phyloP scores from a whole-genome alignment of 2,329 filamentous ascomycete genomes.

The Aspergillus neoniger region DNA sequence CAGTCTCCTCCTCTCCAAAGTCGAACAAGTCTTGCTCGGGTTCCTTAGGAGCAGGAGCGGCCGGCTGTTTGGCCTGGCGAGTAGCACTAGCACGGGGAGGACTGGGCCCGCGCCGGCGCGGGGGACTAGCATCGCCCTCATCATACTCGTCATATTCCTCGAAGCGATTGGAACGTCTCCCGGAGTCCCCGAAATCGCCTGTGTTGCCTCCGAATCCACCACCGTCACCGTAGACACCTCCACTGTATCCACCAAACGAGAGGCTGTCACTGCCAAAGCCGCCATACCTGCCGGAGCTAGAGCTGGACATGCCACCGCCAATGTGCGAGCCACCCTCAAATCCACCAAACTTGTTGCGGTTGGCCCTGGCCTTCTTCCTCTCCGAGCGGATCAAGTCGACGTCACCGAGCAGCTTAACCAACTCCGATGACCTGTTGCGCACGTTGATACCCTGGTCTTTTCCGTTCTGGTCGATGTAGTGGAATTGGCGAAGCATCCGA shows the following conservation, averaged over 20 bases:
- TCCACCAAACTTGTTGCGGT: slow-evolving; percentile 92
- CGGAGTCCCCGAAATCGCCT: slow-evolving; percentile 68
- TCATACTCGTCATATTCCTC: slow-evolving; percentile 98
- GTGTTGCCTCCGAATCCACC: slow-evolving; percentile 84
- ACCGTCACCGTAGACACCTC: slow-evolving; percentile 88
- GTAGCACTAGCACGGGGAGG: slow-evolving; percentile 39
- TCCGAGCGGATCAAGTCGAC: slow-evolving; percentile 57
- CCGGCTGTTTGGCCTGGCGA: slow-evolving; percentile 62
- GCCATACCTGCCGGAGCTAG: slow-evolving; percentile 66
- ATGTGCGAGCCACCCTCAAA: slow-evolving; percentile 77
- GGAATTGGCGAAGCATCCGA: slow-evolving; percentile 98
- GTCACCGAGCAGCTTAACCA: slow-evolving; percentile 89
- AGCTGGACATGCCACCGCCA: slow-evolving; percentile 54
- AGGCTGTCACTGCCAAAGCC: slow-evolving; percentile 83
- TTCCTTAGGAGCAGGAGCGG: slow-evolving; percentile 71
- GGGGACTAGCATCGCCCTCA: slow-evolving; percentile 63
- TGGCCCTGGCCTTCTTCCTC: slow-evolving; percentile 83
- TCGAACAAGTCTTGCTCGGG: slow-evolving; percentile 92
- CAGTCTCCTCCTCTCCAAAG: slow-evolving; percentile 75
- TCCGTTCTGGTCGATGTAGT: slow-evolving; percentile 92
- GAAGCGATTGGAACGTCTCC: slow-evolving; percentile 70
- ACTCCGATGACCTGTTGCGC: slow-evolving; percentile 91
- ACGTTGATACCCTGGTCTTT: slow-evolving; percentile 99
- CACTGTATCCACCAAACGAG: slow-evolving; percentile 67
- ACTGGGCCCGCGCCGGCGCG: slow-evolving; percentile 55